These are phyloP conservation scores for Mucuna pruriens DNA, from an alignment of 306 rosid genomes.

Conservation along the genomic window DNA sequence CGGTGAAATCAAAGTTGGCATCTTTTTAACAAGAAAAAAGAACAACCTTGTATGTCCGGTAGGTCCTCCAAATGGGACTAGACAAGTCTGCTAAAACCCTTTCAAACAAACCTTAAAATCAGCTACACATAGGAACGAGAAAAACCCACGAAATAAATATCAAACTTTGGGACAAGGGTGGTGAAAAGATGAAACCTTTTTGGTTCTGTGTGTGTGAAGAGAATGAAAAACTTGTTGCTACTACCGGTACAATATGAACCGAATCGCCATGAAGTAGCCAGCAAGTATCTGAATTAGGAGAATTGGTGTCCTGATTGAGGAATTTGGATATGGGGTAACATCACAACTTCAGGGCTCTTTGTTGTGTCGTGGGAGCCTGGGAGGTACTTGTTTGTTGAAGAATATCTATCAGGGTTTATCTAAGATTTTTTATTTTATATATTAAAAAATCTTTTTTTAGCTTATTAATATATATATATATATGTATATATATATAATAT, in stretches of 20 bases:
- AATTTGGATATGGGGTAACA: background rate
- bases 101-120: background rate
- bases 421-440: background rate
- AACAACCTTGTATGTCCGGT: background rate
- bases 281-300: conserved; percentile 15
- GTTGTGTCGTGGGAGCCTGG: too few relatives aligned
- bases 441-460: too few relatives aligned
- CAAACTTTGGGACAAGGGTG: conserved; percentile 13
- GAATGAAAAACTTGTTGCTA: background rate
- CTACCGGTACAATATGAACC: background rate
- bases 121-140: background rate
- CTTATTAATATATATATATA: too few relatives aligned
- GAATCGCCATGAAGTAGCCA: background rate
- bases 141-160: background rate
- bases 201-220: background rate
- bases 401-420: conserved; percentile 1
- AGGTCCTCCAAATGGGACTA: conserved; percentile 16
- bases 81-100: conserved; percentile 16
- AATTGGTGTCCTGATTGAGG: background rate
- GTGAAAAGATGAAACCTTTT: conserved; percentile 7
- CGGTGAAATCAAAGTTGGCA: conserved; percentile 64
- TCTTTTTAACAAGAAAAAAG: conserved; percentile 38
- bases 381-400: background rate
- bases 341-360: background rate
- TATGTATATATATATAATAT: too few relatives aligned